Percentiles rank a stretch among this genome's conserved stretches.
phyloP scores from a whole-genome alignment of 2,329 filamentous ascomycete species.

The Falciphora oryzae region DNA sequence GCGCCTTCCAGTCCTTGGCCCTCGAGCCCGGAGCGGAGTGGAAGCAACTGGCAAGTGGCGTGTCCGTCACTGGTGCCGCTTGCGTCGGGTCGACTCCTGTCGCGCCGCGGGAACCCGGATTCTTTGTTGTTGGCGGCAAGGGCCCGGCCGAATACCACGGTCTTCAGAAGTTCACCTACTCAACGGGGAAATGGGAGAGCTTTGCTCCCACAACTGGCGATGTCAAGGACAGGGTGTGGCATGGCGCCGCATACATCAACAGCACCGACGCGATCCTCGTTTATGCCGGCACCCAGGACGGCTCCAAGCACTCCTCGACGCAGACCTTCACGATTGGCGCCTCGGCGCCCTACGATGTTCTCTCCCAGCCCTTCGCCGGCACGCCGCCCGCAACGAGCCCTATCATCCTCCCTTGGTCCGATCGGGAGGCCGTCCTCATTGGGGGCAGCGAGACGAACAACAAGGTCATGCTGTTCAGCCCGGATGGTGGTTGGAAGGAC shows the following conservation, averaged over 20 bases:
- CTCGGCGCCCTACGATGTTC: constrained; percentile 56
- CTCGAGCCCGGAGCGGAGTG: constrained; percentile 67
- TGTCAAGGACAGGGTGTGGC: constrained; percentile 64
- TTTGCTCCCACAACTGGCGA: constrained; percentile 40
- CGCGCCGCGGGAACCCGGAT: constrained; percentile 51
- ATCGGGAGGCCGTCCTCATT: constrained; percentile 64
- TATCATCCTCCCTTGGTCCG: constrained; percentile 68
- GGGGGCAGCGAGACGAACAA: constrained; percentile 64
- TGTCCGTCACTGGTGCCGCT: constrained; percentile 65
- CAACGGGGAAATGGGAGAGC: constrained; percentile 47
- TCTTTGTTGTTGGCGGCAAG: constrained; percentile 79
- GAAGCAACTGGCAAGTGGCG: constrained; percentile 59
- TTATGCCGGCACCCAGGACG: constrained; percentile 69
- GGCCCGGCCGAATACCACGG: constrained; percentile 58
- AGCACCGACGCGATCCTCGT: constrained; percentile 67
- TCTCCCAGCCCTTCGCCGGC: constrained; percentile 44
- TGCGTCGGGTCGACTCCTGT: constrained; percentile 68
- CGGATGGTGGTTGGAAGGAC: constrained; percentile 58
- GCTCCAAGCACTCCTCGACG: constrained; percentile 51
- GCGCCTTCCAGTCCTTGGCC: constrained; percentile 68
- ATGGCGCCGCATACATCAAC: constrained; percentile 70
- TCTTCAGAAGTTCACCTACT: constrained; percentile 61
- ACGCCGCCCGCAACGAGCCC: constrained; percentile 61
- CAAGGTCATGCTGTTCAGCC: constrained; percentile 67
- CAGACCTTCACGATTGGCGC: constrained; percentile 72